Evolutionary conservation across 1,284 basidiomycete species (phyloP).

Genomic region (Leccinum pachyderme): DNA sequence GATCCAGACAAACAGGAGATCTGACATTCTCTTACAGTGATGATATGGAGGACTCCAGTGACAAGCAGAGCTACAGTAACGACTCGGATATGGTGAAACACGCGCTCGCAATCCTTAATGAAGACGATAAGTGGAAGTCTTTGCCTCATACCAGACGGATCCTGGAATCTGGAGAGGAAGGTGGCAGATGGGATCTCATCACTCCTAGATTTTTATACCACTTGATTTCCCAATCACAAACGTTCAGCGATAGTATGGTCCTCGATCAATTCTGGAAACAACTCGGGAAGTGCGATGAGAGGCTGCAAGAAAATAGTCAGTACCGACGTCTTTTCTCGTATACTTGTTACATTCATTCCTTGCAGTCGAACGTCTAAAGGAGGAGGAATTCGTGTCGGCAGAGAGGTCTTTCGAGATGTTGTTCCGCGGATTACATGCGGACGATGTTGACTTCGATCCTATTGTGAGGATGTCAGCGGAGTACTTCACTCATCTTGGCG

Average conservation of each 20-base stretch:
- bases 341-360: background rate
- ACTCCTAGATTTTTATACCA: background rate
- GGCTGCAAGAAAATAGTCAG: background rate
- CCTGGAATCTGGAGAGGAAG: background rate
- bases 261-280: conserved; percentile 3
- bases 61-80: background rate
- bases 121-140: background rate
- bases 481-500: conserved; percentile 5
- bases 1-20: too few species aligned
- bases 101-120: background rate
- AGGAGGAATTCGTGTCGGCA: background rate
- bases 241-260: background rate
- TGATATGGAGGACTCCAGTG: background rate
- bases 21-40: background rate
- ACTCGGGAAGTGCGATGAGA: background rate
- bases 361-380: background rate
- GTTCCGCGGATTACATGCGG: background rate
- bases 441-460: background rate
- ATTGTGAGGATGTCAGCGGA: background rate
- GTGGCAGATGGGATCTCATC: background rate
- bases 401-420: background rate
- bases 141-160: background rate
- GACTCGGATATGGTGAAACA: background rate
- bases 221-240: conserved; percentile 5
- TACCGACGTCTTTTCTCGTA: background rate